Conservation (phyloP, 495 filamentous ascomycete genomes). For the Cryomyces antarcticus region DNA sequence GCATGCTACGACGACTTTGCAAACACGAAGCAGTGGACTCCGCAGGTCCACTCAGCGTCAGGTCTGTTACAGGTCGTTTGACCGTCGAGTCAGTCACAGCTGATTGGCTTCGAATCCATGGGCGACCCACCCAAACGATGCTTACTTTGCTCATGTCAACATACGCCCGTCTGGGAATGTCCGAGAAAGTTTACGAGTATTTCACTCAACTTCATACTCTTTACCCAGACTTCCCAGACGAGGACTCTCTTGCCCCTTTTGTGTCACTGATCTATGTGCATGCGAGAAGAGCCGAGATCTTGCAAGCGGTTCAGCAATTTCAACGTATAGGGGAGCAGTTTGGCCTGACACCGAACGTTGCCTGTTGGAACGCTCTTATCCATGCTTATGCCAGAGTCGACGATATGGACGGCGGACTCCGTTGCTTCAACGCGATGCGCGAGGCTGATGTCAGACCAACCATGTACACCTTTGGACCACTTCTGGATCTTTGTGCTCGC, state of each 20-base stretch:
- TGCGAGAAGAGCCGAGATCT: conserved; percentile 39
- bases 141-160: conserved; percentile 17
- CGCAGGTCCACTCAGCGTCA: no score
- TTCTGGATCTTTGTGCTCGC: conserved; percentile 52
- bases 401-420: conserved; percentile 42
- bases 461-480: conserved; percentile 39
- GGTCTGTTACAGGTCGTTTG: background rate
- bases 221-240: conserved; percentile 15
- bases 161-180: conserved; percentile 34
- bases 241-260: conserved; percentile 13
- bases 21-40: no score
- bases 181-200: conserved; percentile 28
- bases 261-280: conserved; percentile 38
- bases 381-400: conserved; percentile 43
- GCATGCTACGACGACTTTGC: no score
- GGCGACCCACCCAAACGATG: conserved; percentile 1
- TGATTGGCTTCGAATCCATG: conserved; percentile 9
- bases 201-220: conserved; percentile 21
- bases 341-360: conserved; percentile 28
- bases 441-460: conserved; percentile 26
- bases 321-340: conserved; percentile 31
- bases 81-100: conserved; percentile 1
- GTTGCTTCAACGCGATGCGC: conserved; percentile 31
- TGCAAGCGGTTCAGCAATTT: conserved; percentile 37
- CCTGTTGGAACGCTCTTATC: conserved; percentile 60